Percentiles rank a stretch among this genome's conserved stretches.
phyloP scores from a whole-genome alignment of 2,329 filamentous ascomycete genomes.

The Tolypocladium tundrense region DNA sequence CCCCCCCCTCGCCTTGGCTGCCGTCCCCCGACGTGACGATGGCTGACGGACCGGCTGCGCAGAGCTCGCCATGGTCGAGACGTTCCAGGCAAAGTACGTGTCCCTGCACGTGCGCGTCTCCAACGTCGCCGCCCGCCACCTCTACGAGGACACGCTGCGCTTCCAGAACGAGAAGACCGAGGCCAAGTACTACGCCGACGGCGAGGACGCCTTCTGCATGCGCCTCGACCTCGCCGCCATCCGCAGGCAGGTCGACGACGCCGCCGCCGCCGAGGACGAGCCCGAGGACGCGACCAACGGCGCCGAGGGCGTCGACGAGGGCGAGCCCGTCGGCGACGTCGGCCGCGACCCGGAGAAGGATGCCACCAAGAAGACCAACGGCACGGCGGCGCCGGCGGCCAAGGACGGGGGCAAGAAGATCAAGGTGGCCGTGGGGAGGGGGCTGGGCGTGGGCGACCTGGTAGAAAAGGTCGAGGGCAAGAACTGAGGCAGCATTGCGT shows the following conservation, averaged over 20 bases:
- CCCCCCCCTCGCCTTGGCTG: no score
- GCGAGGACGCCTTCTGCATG: constrained; percentile 94
- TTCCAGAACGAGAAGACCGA: constrained; percentile 84
- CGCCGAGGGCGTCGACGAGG: constrained; percentile 45
- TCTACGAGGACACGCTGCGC: constrained; percentile 86
- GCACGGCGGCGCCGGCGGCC: constrained; percentile 9
- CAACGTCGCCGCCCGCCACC: constrained; percentile 80
- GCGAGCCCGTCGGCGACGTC: constrained; percentile 58
- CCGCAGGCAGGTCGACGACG: constrained; percentile 29
- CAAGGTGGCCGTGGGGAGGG: constrained; percentile 77
- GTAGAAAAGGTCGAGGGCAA: constrained; percentile 59
- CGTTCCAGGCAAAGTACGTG: constrained; percentile 83
- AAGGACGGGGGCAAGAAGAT: constrained; percentile 49
- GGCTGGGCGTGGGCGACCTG: constrained; percentile 66
- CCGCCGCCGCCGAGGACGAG: constrained; percentile 11
- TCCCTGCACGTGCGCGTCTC: constrained; percentile 91
- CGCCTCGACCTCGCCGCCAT: constrained; percentile 67
- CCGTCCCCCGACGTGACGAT: neutral
- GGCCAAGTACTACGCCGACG: constrained; percentile 90
- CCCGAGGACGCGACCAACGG: constrained; percentile 26
- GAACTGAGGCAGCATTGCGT: constrained; percentile 7
- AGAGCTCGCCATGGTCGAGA: constrained; percentile 96
- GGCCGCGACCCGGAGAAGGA: constrained; percentile 33
- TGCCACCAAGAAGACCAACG: neutral
- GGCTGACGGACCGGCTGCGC: neutral